Percentiles rank a stretch among this genome's conserved stretches.
These are phyloP conservation scores for Xylariales sp. DNA, from an alignment of 2,329 filamentous ascomycete species.

Conservation along the genomic window DNA sequence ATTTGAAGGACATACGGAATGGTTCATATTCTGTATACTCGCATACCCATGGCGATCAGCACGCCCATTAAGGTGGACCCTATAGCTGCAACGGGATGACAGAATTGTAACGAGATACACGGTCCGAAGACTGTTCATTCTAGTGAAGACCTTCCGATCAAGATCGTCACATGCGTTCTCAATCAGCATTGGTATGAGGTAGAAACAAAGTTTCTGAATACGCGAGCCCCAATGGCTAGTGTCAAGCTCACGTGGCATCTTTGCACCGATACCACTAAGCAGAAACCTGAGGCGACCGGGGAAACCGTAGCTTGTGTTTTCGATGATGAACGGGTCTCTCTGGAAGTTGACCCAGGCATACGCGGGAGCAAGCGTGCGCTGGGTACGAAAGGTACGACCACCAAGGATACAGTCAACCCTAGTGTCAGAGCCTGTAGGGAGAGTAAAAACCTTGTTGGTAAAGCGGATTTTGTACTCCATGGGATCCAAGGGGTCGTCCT, in stretches of 20 bases:
- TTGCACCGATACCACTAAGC: neutral
- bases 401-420: neutral
- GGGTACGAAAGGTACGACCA: neutral
- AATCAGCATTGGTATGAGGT: too few relatives aligned
- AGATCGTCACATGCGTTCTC: too few relatives aligned
- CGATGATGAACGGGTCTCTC: conserved; percentile 4
- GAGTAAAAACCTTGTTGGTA: neutral
- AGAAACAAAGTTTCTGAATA: conserved; percentile 1
- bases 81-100: too few relatives aligned
- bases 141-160: too few relatives aligned
- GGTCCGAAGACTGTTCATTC: too few relatives aligned
- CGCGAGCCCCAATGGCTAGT: neutral
- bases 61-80: too few relatives aligned
- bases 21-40: too few relatives aligned
- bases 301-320: neutral
- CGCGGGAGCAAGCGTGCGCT: neutral
- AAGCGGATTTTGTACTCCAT: conserved; percentile 2
- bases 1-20: too few relatives aligned
- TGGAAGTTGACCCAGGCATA: conserved; percentile 7
- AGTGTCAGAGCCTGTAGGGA: neutral
- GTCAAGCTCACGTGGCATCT: neutral
- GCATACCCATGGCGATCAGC: too few relatives aligned
- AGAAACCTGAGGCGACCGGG: neutral
- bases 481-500: neutral
- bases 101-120: too few relatives aligned